phyloP scores from a whole-genome alignment of 805 yeast genomes.

The Starmerella sirachaensis region DNA sequence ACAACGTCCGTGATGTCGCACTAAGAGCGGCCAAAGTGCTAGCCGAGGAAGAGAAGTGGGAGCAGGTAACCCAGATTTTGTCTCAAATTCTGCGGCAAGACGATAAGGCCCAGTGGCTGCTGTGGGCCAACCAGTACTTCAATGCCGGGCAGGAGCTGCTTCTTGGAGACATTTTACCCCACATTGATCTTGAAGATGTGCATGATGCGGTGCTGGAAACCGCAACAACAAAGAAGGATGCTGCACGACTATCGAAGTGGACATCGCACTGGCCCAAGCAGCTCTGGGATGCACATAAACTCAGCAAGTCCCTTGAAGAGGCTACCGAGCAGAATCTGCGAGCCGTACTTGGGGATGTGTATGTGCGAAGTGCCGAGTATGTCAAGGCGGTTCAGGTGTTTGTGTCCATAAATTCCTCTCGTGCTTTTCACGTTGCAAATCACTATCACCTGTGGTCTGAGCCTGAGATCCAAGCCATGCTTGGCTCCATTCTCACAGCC shows the following conservation, averaged over 20 bases:
- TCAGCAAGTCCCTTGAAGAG: conserved; percentile 37
- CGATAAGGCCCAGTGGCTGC: conserved; percentile 44
- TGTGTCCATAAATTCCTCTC: conserved; percentile 41
- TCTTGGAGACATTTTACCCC: conserved; percentile 49
- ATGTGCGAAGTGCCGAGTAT: conserved; percentile 47
- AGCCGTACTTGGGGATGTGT: conserved; percentile 32
- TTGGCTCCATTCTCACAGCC: conserved; percentile 35
- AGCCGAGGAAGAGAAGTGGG: conserved; percentile 3
- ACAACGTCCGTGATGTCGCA: conserved; percentile 35
- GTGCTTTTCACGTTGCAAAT: conserved; percentile 46
- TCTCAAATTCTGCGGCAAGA: conserved; percentile 2
- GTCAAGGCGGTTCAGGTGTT: conserved; percentile 53
- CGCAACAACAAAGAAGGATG: conserved; percentile 32
- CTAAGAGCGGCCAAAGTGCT: conserved; percentile 36
- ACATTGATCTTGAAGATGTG: conserved; percentile 18
- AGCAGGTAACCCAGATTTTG: conserved; percentile 6
- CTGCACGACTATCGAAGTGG: conserved; percentile 33
- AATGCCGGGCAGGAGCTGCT: conserved; percentile 35
- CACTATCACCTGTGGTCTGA: conserved; percentile 49
- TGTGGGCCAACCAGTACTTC: conserved; percentile 45
- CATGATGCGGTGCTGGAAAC: conserved; percentile 40
- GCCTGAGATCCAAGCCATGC: conserved; percentile 30
- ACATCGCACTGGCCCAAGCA: conserved; percentile 47
- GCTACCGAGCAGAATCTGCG: conserved; percentile 21
- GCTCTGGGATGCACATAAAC: conserved; percentile 37